Percentiles rank a stretch among this genome's conserved stretches.
phyloP scores from a whole-genome alignment of 1,284 basidiomycete species.

The Xanthoconium separans region DNA sequence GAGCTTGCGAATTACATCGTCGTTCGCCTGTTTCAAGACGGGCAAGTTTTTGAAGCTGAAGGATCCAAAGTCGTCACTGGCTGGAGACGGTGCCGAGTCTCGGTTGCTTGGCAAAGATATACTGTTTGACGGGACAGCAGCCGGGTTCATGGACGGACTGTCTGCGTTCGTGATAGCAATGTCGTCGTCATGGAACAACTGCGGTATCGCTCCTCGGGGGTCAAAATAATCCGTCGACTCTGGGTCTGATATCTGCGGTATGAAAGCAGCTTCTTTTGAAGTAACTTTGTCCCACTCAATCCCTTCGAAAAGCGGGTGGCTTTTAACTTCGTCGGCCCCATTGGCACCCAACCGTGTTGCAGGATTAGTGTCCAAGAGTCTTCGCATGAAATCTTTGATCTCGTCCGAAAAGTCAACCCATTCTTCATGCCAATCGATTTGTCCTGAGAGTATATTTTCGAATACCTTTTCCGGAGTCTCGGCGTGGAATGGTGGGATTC shows the following conservation, averaged over 20 bases:
- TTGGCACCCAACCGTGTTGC: slow-evolving; percentile 79
- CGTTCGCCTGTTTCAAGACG: slow-evolving; percentile 96
- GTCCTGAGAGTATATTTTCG: slow-evolving; percentile 96
- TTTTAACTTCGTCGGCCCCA: slow-evolving; percentile 92
- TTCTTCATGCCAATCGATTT: slow-evolving; percentile 95
- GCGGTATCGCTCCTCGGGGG: slow-evolving; percentile 86
- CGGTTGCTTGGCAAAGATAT: slow-evolving; percentile 45
- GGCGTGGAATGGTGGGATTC: slow-evolving; percentile 96
- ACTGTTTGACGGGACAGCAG: slow-evolving; percentile 45
- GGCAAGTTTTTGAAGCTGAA: slow-evolving; percentile 99
- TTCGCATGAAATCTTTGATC: slow-evolving; percentile 89
- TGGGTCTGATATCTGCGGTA: slow-evolving; percentile 92
- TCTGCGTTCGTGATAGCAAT: slow-evolving; percentile 53
- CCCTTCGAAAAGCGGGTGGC: slow-evolving; percentile 87
- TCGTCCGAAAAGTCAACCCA: slow-evolving; percentile 86
- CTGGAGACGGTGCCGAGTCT: slow-evolving; percentile 48
- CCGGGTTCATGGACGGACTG: slow-evolving; percentile 43
- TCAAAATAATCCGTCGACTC: slow-evolving; percentile 99
- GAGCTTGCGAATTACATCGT: slow-evolving; percentile 96
- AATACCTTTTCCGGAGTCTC: slow-evolving; percentile 97
- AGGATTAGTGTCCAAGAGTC: slow-evolving; percentile 84
- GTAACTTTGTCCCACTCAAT: slow-evolving; percentile 95
- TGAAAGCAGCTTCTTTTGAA: slow-evolving; percentile 88
- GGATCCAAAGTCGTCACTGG: slow-evolving; percentile 90
- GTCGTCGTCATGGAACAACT: slow-evolving; percentile 87